Evolutionary conservation across 768 basidiomycete species (phyloP), one percentile per base, ranked within the genome.

Genomic region (Russula dissimulans): DNA sequence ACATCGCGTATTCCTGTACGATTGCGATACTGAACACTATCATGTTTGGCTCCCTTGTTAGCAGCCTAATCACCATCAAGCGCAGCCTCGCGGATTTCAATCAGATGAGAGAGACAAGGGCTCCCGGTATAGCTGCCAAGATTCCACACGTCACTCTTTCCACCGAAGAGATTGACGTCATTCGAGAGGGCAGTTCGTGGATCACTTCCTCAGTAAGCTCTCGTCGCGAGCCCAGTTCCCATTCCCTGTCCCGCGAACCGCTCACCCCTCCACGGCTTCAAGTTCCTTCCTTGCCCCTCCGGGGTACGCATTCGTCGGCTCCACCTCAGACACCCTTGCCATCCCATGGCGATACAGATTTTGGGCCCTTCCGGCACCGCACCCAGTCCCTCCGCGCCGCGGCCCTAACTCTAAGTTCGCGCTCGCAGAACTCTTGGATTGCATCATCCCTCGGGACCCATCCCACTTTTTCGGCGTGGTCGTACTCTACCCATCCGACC

Each of bases 141-240:
- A 79, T 80, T 63, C 77, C 80, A 17, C 73, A 84, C 32, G 81
- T 81, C 0, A 85, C 85, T 0, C 86, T 88, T 66, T 78, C 78
- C 17, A 84, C 84, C 0, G 86, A 87, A 65, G 87, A 90, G 54
- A 76, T 89, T 51, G 84, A 89, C 61, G 85, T 76, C 18, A 76
- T 89, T 54, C 82, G 83, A 22, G 87, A 89, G 64, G 86, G 87
- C 53, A 82, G 81, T 51, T 88, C 87, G n/a, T 89, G 88, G 87
- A 81, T 90, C 61, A 87, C 88, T 0, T 89, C 87, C 50, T 78
- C 80, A 45, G 75, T 81, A 5, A 76, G 76, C 64, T 76, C 76
- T 17, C 78, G 80, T 46, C 80, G 73, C 57, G 78, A 79, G 36
- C 17, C 29, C 0, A 38, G 69, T 31, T 89, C 86, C 7, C 7